A percentile compares a stretch with the other conserved stretches of the same genome.
These are phyloP conservation scores for Scorias spongiosa DNA, from an alignment of 2,329 filamentous ascomycete genomes.

Conservation along the genomic window DNA sequence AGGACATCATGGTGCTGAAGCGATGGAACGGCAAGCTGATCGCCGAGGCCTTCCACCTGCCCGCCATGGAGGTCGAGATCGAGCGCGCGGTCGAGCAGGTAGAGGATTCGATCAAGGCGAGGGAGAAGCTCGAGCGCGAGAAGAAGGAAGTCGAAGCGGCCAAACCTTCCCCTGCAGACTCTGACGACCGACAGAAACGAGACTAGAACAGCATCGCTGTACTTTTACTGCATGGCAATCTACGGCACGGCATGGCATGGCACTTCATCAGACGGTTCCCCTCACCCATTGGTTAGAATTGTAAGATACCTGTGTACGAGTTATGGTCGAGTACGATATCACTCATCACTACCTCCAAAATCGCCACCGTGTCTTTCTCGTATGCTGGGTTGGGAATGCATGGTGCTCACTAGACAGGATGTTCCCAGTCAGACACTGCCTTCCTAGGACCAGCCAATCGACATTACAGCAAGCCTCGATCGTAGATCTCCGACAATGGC, in stretches of 20 bases:
- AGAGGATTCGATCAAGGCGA: conserved; percentile 27
- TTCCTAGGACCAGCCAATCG: no score
- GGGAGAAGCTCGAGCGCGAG: conserved; percentile 12
- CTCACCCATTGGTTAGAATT: neutral
- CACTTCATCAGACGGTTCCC: no score
- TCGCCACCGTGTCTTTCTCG: no score
- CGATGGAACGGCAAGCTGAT: conserved; percentile 37
- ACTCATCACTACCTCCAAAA: no score
- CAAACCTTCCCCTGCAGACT: neutral
- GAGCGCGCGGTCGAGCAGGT: conserved; percentile 38
- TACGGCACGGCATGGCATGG: neutral
- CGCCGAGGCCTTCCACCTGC: conserved; percentile 32
- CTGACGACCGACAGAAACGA: neutral
- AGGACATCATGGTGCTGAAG: conserved; percentile 35
- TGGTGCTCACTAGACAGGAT: no score
- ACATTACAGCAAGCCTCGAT: no score
- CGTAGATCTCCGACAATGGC: no score
- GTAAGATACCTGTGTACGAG: neutral
- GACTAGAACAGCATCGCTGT: neutral
- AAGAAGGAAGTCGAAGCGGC: conserved; percentile 6
- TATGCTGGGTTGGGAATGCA: no score
- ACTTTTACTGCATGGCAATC: neutral
- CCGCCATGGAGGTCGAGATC: conserved; percentile 39
- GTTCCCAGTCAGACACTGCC: no score
- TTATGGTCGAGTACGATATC: no score